Evolutionary conservation across 331 rosid genomes (phyloP).

Genomic region (Malus hybrid): DNA sequence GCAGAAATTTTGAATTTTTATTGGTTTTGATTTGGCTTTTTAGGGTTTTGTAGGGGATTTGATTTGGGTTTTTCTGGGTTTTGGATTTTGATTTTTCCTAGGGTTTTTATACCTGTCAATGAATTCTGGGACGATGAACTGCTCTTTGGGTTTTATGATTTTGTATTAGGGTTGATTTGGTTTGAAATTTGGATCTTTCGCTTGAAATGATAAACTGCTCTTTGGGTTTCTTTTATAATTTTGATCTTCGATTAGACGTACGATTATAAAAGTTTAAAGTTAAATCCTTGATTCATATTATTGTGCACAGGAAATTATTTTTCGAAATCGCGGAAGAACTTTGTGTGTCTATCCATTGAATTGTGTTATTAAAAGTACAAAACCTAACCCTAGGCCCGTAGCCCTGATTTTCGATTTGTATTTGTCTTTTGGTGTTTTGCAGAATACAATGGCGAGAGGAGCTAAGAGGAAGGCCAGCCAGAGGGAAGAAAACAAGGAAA

Average conservation of each 20-base stretch:
- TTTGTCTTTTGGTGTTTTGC: not conserved
- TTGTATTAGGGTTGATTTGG: not conserved
- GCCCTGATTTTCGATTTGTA: not conserved
- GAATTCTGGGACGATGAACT: not conserved
- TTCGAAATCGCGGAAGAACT: not conserved
- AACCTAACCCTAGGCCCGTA: not conserved
- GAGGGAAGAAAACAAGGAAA: slow-evolving; percentile 18
- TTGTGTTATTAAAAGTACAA: not conserved
- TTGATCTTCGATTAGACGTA: not conserved
- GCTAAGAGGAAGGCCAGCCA: slow-evolving; percentile 56
- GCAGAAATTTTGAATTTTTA: not conserved
- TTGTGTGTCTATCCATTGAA: not conserved
- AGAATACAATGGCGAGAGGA: slow-evolving; percentile 49
- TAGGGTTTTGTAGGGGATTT: not conserved
- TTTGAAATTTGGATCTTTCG: not conserved
- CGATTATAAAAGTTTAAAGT: not conserved
- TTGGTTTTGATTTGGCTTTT: not conserved
- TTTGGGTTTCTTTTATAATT: not conserved
- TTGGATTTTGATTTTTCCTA: not conserved
- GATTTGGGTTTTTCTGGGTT: not conserved
- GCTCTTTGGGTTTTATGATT: not conserved
- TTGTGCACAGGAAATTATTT: not conserved
- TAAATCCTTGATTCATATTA: not conserved
- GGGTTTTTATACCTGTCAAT: not conserved
- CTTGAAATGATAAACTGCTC: not conserved